These are phyloP conservation scores for Dothideomycetes sp. DNA, from an alignment of 2,329 filamentous ascomycete species.

Conservation along the genomic window DNA sequence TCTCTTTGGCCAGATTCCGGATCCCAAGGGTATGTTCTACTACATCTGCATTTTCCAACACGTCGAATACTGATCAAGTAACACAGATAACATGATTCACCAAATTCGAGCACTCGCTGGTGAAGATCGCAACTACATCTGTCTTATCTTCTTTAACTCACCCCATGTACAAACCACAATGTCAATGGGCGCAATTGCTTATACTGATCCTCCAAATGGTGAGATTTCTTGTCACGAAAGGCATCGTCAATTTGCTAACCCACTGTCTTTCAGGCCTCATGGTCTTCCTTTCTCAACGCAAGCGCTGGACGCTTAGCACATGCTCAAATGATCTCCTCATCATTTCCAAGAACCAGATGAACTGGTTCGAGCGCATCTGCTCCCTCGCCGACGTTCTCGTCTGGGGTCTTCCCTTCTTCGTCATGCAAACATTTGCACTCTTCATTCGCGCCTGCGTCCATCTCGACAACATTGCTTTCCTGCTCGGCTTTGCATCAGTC, in stretches of 20 bases:
- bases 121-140: slow-evolving; percentile 40
- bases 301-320: slow-evolving; percentile 39
- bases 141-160: no score
- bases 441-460: slow-evolving; percentile 18
- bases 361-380: slow-evolving; percentile 37
- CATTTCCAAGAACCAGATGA: background rate
- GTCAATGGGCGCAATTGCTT: no score
- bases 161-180: no score
- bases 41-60: no score
- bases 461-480: no score
- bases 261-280: no score
- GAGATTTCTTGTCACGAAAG: no score
- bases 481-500: background rate
- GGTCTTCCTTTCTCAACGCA: slow-evolving; percentile 39
- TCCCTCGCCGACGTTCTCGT: slow-evolving; percentile 35
- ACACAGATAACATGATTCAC: slow-evolving; percentile 36
- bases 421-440: slow-evolving; percentile 14
- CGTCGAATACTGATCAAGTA: slow-evolving; percentile 40
- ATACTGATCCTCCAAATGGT: no score
- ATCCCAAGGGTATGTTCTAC: no score
- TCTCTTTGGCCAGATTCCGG: slow-evolving; percentile 36
- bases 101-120: slow-evolving; percentile 40
- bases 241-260: no score
- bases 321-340: slow-evolving; percentile 32
- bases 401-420: slow-evolving; percentile 19